Base-by-base conservation (phyloP, 2,329 filamentous ascomycete species). In the Chaetomium sp. region DNA sequence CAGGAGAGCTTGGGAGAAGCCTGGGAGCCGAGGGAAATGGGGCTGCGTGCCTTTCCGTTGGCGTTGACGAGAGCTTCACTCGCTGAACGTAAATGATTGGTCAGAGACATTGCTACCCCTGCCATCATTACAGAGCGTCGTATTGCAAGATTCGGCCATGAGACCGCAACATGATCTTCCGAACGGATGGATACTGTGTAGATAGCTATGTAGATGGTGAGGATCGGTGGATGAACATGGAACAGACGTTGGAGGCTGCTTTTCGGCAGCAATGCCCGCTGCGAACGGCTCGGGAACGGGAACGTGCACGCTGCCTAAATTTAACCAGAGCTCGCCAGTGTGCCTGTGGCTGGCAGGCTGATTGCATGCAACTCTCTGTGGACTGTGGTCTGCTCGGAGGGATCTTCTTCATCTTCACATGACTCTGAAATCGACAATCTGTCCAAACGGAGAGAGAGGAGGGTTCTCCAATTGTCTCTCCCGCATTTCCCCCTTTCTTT, bases 21-120 rank as follows among this genome's bases (percentile, higher is more conserved):
- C 56, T 12, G n/a, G 42, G 19, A 27, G 27, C 55, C 16, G 38
- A 19, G 35, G 23, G 55, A 35, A 23, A 60, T 42, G 35, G 45
- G 13, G 21, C 19, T 16, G 51, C 60, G n/a, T 51, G 60, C 45
- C 45, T 62, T 62, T 45, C 61, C 21, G 31, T 47, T 35, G 47
- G 12, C 27, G n/a, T 21, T 23, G 51, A 53, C 8, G 51, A 45
- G 45, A 63, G 49, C 25, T n/a, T 53, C 50, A 45, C 9, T 55
- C 33, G 50, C 62, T 60, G 62, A 64, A 60, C 5, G 9, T 4
- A 9, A 9, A n/a, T 64, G 51, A 64, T 64, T 64, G 62, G 62
- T 23, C 42, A 21, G 12, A n/a, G 49, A 6, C 7, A 23, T 38
- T 35, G 49, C 49, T 38, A 59, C 62, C 56, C 56, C 61, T 57